Percentiles rank a stretch among this genome's conserved stretches.
phyloP scores from a whole-genome alignment of 345 rosid genomes.

The Barbarea vulgaris region DNA sequence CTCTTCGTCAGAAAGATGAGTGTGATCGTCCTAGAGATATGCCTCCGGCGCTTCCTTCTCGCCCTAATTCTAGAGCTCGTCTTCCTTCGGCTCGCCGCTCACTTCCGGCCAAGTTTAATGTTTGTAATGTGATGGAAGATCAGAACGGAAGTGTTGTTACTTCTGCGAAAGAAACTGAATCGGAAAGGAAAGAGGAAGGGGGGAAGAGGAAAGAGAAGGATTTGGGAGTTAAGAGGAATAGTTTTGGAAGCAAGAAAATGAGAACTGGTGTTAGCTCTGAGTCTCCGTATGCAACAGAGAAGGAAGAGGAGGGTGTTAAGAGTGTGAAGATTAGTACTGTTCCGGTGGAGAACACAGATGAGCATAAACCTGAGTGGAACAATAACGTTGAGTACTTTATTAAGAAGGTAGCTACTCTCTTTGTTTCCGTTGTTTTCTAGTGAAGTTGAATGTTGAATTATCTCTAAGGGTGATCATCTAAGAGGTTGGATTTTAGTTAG shows the following conservation, averaged over 20 bases:
- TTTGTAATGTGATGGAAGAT: constrained; percentile 26
- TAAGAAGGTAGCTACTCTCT: constrained; percentile 53
- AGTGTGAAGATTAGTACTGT: constrained; percentile 31
- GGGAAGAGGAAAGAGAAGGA: constrained; percentile 74
- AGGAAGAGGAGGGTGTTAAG: constrained; percentile 44
- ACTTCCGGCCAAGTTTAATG: constrained; percentile 60
- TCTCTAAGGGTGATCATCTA: not conserved
- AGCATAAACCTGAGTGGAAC: constrained; percentile 57
- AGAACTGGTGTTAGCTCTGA: constrained; percentile 54
- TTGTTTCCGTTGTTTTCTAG: not conserved
- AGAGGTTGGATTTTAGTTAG: not conserved
- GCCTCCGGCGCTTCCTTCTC: constrained; percentile 91
- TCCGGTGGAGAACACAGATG: constrained; percentile 25
- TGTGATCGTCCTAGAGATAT: constrained; percentile 68
- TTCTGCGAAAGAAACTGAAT: constrained; percentile 31
- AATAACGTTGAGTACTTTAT: constrained; percentile 75
- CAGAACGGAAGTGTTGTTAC: constrained; percentile 32
- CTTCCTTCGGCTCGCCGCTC: constrained; percentile 80
- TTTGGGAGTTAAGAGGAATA: constrained; percentile 49
- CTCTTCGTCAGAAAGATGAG: constrained; percentile 71
- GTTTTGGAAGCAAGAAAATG: constrained; percentile 85
- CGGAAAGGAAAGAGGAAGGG: constrained; percentile 52
- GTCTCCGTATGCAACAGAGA: constrained; percentile 59
- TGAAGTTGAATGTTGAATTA: constrained; percentile 3
- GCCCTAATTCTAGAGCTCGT: constrained; percentile 82